Evolutionary conservation across 169 alveolate genomes (phyloP).

Genomic region (Plasmodium falciparum): DNA sequence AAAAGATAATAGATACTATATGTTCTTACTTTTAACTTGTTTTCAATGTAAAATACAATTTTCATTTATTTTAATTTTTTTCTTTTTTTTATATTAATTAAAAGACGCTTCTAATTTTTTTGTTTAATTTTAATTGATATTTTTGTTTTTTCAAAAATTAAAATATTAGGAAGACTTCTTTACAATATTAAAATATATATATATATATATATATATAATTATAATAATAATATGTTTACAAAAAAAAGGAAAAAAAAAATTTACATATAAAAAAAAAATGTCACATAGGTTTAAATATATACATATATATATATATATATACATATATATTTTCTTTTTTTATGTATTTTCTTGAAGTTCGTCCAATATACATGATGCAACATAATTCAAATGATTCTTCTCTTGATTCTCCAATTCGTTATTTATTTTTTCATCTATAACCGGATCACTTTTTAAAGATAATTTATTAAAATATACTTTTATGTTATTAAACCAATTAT

Average conservation of each 20-base stretch:
- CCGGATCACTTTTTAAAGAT: neutral
- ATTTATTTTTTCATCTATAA: neutral
- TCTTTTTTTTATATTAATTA: neutral
- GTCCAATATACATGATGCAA: slow-evolving; percentile 49
- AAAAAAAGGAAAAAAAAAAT: no score
- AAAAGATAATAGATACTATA: slow-evolving; percentile 16
- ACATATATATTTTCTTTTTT: neutral
- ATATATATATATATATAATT: no score
- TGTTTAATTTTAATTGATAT: no score
- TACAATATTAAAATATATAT: no score
- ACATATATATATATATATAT: no score
- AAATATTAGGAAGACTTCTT: no score
- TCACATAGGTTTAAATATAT: neutral
- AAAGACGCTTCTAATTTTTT: no score
- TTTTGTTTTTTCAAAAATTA: no score
- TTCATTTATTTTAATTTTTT: neutral
- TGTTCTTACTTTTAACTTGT: slow-evolving; percentile 38
- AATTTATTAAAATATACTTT: slow-evolving; percentile 44
- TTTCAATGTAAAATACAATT: neutral
- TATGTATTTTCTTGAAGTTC: slow-evolving; percentile 14
- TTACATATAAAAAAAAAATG: no score
- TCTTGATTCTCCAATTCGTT: slow-evolving; percentile 1
- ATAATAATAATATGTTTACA: no score
- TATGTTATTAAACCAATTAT: slow-evolving; percentile 56
- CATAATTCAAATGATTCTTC: slow-evolving; percentile 23